These are phyloP conservation scores for Meyerozyma sp. DNA, from an alignment of 1,139 yeast species.

Conservation along the genomic window DNA sequence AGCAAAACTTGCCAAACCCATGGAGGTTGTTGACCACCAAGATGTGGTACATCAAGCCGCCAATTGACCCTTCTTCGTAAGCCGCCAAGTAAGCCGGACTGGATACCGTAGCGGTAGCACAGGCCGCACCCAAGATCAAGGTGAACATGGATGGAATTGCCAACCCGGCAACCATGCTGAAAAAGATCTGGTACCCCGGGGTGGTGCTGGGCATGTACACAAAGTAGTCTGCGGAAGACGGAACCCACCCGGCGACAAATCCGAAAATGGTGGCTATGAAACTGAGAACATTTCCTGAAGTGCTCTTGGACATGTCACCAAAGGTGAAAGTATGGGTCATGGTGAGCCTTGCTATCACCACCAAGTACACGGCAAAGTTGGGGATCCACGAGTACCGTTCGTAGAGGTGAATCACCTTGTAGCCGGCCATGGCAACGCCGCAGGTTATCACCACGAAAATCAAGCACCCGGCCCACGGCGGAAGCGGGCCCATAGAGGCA, in stretches of 20 bases:
- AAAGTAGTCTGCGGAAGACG: conserved; percentile 27
- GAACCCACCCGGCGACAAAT: conserved; percentile 27
- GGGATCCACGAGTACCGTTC: conserved; percentile 28
- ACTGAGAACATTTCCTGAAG: conserved; percentile 26
- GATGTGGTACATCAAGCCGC: conserved; percentile 25
- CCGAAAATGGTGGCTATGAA: conserved; percentile 24
- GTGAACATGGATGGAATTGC: conserved; percentile 22
- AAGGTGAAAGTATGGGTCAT: conserved; percentile 18
- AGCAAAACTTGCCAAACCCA: conserved; percentile 26
- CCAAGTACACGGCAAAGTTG: conserved; percentile 20
- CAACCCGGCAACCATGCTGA: conserved; percentile 23
- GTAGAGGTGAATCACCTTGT: conserved; percentile 22
- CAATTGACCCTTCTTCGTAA: conserved; percentile 18
- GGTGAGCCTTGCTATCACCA: conserved; percentile 21
- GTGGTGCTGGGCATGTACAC: conserved; percentile 24
- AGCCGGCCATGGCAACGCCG: conserved; percentile 23
- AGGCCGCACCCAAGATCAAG: conserved; percentile 25
- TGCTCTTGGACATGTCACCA: conserved; percentile 28
- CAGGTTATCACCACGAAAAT: conserved; percentile 23
- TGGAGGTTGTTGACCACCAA: conserved; percentile 23
- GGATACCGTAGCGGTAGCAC: conserved; percentile 18
- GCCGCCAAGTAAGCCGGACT: conserved; percentile 14
- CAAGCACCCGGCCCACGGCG: conserved; percentile 30
- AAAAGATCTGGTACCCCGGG: conserved; percentile 20
- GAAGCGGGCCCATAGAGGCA: conserved; percentile 19